Evolutionary conservation across 2,329 filamentous ascomycete species (phyloP).

Genomic region (Dactylellina sp.): DNA sequence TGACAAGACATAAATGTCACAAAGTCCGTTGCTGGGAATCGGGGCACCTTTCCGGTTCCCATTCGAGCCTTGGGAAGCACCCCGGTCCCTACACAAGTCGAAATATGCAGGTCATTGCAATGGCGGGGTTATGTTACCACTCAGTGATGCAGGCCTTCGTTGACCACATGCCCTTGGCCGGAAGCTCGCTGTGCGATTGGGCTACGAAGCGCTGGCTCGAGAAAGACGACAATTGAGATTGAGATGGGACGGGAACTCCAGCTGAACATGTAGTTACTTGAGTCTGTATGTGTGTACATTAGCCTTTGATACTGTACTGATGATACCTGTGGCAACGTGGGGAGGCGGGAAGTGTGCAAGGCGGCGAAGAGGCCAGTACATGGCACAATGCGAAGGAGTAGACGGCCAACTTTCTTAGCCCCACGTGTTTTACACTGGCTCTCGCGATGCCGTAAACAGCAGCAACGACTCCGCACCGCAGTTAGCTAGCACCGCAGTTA

Average conservation of each 20-base stretch:
- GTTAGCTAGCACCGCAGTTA: constrained; percentile 21
- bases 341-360: no score
- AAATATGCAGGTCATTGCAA: constrained; percentile 41
- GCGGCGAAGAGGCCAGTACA: no score
- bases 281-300: neutral
- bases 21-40: no score
- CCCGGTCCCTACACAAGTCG: constrained; percentile 44
- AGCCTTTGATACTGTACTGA: neutral
- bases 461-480: constrained; percentile 36
- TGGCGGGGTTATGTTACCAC: constrained; percentile 45
- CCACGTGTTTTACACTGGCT: constrained; percentile 54
- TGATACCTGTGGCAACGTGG: no score
- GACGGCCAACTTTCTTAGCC: constrained; percentile 17
- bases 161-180: constrained; percentile 1
- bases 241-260: no score
- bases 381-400: no score
- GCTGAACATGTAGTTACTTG: no score
- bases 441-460: constrained; percentile 2
- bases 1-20: no score
- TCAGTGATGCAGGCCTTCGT: constrained; percentile 20
- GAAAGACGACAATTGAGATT: no score
- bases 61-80: neutral
- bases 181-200: constrained; percentile 35
- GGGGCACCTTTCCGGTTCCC: no score
- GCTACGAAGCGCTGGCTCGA: constrained; percentile 33